phyloP scores from a whole-genome alignment of 768 basidiomycete genomes.

The Russula lepida region DNA sequence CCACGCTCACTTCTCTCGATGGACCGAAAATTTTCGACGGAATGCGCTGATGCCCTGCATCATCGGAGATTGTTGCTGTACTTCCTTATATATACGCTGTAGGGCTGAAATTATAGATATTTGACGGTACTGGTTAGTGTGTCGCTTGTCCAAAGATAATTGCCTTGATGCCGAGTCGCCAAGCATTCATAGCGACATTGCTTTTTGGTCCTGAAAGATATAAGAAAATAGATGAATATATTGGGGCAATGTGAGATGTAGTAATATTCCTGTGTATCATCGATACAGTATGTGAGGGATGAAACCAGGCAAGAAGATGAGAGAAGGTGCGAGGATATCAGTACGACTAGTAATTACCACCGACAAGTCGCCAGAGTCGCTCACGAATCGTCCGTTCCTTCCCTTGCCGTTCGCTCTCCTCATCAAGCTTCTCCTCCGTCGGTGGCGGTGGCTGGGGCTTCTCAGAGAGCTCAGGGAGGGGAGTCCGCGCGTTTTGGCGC shows the following conservation, averaged over 20 bases:
- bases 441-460: neutral
- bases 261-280: neutral
- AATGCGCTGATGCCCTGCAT: neutral
- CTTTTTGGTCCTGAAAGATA: too few species aligned
- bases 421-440: neutral
- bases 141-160: neutral
- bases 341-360: slow-evolving; percentile 7
- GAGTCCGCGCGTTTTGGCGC: slow-evolving; percentile 17
- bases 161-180: too few species aligned
- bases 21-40: neutral
- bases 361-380: slow-evolving; percentile 18
- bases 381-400: slow-evolving; percentile 17
- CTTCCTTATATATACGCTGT: neutral
- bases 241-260: neutral
- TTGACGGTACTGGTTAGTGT: neutral
- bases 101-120: neutral
- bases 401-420: slow-evolving; percentile 3
- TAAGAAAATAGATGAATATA: neutral
- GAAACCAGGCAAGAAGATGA: neutral
- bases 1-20: neutral
- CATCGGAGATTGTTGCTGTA: neutral
- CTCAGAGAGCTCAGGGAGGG: slow-evolving; percentile 7
- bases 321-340: too few species aligned
- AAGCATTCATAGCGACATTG: too few species aligned
- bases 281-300: neutral